These are phyloP conservation scores for Phytophthora palmivora DNA, from an alignment of 352 stramenopile species.

Conservation along the genomic window DNA sequence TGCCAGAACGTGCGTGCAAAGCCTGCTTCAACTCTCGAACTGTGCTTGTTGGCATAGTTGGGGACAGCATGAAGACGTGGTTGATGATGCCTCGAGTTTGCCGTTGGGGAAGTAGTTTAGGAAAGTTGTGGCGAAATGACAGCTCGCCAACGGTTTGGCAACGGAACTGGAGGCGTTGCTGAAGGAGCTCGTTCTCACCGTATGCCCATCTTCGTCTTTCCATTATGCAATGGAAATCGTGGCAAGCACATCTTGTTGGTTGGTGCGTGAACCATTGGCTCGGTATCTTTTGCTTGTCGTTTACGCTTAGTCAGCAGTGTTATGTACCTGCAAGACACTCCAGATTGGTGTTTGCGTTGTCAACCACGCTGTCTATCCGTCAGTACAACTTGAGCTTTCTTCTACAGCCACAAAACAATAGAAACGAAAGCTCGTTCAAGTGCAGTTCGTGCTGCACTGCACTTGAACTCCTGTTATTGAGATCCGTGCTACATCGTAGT, in stretches of 20 bases:
- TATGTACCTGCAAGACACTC: not conserved
- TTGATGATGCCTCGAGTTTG: not conserved
- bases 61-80: not conserved
- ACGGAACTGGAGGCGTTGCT: constrained; percentile 4
- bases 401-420: not conserved
- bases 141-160: constrained; percentile 18
- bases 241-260: not conserved
- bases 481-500: no score
- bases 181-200: not conserved
- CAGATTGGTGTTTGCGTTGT: not conserved
- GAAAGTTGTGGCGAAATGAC: not conserved
- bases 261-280: not conserved
- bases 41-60: not conserved
- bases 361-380: not conserved
- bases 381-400: not conserved
- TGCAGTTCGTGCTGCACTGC: not conserved
- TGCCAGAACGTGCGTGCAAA: constrained; percentile 19
- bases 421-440: no score
- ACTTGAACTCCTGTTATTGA: no score
- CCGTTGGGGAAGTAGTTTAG: no score
- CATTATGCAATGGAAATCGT: not conserved
- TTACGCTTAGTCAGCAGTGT: not conserved
- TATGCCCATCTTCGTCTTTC: not conserved
- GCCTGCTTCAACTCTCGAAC: not conserved
- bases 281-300: not conserved